Evolutionary conservation across 495 filamentous ascomycete genomes (phyloP), one percentile per base, ranked within the genome.

Genomic region (Penicillium nucicola): DNA sequence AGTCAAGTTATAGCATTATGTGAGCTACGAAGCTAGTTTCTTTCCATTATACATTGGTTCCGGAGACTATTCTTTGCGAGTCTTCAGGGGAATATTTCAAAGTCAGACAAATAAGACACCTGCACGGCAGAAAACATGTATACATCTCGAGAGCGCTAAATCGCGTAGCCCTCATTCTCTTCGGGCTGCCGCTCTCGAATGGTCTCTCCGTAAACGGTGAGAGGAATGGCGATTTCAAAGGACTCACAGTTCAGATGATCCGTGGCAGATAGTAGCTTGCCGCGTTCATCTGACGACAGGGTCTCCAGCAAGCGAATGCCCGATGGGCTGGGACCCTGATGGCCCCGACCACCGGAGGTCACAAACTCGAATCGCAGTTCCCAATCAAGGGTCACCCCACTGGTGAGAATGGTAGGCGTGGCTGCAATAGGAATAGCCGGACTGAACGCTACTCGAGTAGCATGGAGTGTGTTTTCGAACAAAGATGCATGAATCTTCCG

Each of bases 351-450:
- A 33, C 48, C 69, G 55, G 85, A 70, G 50, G 89, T 88, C 10
- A 95, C 87, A 66, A 98, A 97, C 68, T 97, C 92, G 43, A 97
- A 80, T 1, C 87, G 73, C 10, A 98, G 65, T 67, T 84, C 85
- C 93, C 93, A 98, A 52, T 87, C 86, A 28, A 92, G 71, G 50
- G 82, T 85, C 1, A 98, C 82, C 4, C 89, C 91, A 41, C 81
- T 92, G 1, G 93, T 98, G 10, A 90, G 77, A 58, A 97, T 93
- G 42, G 90, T 87, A 0, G 93, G 95, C 7, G 90, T 96, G 8
- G 88, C 88, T 19, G 74, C 72, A 14, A 83, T 72, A 1, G 95
- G 95, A 30, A 98, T 88, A 0, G 87, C 85, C 3, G 88, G 87
- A 13, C 73, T 82, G 60, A 97, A 95, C 3, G 87, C 80, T 0